Percentiles rank a stretch among this genome's conserved stretches.
Conservation (phyloP, 2,329 filamentous ascomycete genomes). For the Scedosporium minutisporum region DNA sequence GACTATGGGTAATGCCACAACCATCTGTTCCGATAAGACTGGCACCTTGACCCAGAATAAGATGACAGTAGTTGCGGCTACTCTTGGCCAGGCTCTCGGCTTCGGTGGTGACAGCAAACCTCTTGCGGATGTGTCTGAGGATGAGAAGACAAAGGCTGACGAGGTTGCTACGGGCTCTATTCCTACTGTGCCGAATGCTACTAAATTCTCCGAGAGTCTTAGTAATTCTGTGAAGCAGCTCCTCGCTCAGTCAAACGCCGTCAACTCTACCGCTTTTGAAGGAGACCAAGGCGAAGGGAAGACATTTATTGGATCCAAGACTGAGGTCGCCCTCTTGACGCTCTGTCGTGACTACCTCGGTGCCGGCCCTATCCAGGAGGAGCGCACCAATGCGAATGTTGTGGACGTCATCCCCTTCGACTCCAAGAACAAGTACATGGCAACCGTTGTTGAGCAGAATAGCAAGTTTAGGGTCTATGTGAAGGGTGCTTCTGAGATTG, state of each 20-base stretch:
- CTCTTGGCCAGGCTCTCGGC: slow-evolving; percentile 37
- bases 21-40: slow-evolving; percentile 61
- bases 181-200: slow-evolving; percentile 18
- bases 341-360: slow-evolving; percentile 40
- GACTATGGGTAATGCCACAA: slow-evolving; percentile 63
- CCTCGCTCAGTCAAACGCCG: slow-evolving; percentile 32
- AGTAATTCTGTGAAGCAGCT: slow-evolving; percentile 11
- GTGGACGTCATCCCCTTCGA: slow-evolving; percentile 45
- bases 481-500: slow-evolving; percentile 46
- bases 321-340: slow-evolving; percentile 43
- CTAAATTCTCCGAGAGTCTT: slow-evolving; percentile 21
- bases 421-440: slow-evolving; percentile 47
- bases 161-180: slow-evolving; percentile 6
- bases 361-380: slow-evolving; percentile 34
- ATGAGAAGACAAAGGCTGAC: background rate
- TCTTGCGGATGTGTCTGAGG: background rate
- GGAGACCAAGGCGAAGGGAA: slow-evolving; percentile 33
- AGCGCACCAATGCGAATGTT: slow-evolving; percentile 34
- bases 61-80: slow-evolving; percentile 65
- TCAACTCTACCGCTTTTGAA: slow-evolving; percentile 52
- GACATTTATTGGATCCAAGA: slow-evolving; percentile 46
- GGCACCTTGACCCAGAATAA: slow-evolving; percentile 48
- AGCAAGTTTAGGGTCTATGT: slow-evolving; percentile 34
- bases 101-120: slow-evolving; percentile 17
- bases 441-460: slow-evolving; percentile 38